Evolutionary conservation across 2,329 filamentous ascomycete species (phyloP).

Genomic region (Seiridium cupressi): DNA sequence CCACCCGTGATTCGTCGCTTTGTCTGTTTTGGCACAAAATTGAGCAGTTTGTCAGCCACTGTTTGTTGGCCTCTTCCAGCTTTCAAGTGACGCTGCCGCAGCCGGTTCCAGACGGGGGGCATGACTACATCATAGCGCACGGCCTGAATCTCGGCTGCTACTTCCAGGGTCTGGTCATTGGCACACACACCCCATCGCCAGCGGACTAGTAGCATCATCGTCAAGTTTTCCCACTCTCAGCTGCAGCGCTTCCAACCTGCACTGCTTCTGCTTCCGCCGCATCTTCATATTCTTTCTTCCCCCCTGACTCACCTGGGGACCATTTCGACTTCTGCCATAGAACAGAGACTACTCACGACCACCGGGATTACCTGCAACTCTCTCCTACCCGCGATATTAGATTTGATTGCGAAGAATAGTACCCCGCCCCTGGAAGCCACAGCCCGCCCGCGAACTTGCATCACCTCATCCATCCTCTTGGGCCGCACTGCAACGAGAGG

Average conservation of each 20-base stretch:
- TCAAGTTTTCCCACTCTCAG: constrained; percentile 6
- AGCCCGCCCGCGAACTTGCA: not conserved
- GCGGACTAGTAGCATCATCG: constrained; percentile 3
- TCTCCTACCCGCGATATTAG: not conserved
- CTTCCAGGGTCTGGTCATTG: constrained; percentile 3
- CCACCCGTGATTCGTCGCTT: constrained; percentile 8
- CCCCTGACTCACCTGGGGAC: no score
- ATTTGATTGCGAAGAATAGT: constrained; percentile 5
- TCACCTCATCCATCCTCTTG: not conserved
- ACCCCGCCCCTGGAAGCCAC: not conserved
- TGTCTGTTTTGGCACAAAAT: constrained; percentile 8
- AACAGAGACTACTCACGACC: not conserved
- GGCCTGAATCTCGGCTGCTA: constrained; percentile 5
- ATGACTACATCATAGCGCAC: constrained; percentile 9
- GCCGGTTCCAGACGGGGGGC: not conserved
- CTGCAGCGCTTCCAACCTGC: not conserved
- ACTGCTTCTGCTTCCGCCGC: not conserved
- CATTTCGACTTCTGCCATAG: not conserved
- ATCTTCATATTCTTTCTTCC: not conserved
- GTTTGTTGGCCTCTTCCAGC: not conserved
- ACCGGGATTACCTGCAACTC: not conserved
- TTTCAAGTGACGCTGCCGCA: not conserved
- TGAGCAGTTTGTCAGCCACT: constrained; percentile 7
- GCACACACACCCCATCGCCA: not conserved
- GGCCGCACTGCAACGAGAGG: not conserved